Base-by-base conservation (phyloP, 768 basidiomycete species). In the Agaricus sinodeliciosus region DNA sequence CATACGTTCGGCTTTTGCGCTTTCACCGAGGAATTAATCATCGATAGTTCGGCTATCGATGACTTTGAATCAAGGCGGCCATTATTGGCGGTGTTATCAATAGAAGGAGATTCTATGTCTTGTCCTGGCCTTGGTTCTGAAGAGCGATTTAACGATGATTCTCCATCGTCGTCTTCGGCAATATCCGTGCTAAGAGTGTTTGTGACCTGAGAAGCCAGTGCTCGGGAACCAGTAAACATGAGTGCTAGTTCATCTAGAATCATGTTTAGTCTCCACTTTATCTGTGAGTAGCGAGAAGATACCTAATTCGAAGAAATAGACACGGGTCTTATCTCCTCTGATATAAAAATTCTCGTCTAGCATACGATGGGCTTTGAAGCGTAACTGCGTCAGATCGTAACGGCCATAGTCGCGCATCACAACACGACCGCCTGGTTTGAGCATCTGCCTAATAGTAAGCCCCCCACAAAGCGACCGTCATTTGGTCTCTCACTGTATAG, bases 241-340 rank as follows among this genome's bases (percentile, higher is more conserved):
- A 87, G 65, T 1, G 91, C 80, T 0, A 95, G 71, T 64, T 91
- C 88, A 58, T 91, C 90, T 89, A 62, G n/a, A 28, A 35, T 27
- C 18, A 49, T 53, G 44, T 37, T 47, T 16, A 57, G 28, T 34
- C 18, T 57, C 43, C 45, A 12, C n/a, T 3, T 12, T 27, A 9
- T 47, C 31, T 27, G 13, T 25, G 26, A 16, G 12, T 15, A 18
- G 26, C 9, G 22, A 50, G 43, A 50, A 37, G 46, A 27, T 59
- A 90, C 94, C 90, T 9, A 90, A 66, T 55, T 90, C 87, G 59
- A 99, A 99, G 67, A 98, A 99, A 68, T 97, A 98, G 0, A 99
- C 96, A 36, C 96, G 77, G 0, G 96, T 98, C 62, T 92, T 94
- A 70, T 99, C 96, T 0, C 96, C 96, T 35, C 96, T 81, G 48